Evolutionary conservation across 306 rosid species (phyloP).

Genomic region (Cicer bijugum): DNA sequence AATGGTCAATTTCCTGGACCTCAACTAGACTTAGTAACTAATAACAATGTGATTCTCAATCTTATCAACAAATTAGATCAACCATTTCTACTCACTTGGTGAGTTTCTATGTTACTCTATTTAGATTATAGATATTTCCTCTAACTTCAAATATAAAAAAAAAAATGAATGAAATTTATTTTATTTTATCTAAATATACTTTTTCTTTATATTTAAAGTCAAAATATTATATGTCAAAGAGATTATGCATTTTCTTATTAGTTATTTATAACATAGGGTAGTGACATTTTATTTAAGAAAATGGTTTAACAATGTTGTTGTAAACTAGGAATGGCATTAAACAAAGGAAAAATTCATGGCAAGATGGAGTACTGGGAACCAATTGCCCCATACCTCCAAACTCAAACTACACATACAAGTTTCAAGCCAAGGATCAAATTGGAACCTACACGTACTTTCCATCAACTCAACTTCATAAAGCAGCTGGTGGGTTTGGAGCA

Average conservation of each 20-base stretch:
- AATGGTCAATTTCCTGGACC: conserved; percentile 96
- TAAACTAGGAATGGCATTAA: conserved; percentile 87
- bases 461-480: conserved; percentile 81
- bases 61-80: conserved; percentile 87
- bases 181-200: too few species aligned
- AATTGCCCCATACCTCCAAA: conserved; percentile 89
- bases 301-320: conserved; percentile 29
- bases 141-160: too few species aligned
- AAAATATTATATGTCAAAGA: not conserved
- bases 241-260: not conserved
- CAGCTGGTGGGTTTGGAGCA: conserved; percentile 94
- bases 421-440: conserved; percentile 93
- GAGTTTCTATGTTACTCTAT: conserved; percentile 41
- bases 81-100: conserved; percentile 95
- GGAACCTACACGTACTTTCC: conserved; percentile 89
- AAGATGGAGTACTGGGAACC: conserved; percentile 95
- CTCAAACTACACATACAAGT: conserved; percentile 86
- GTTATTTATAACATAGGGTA: not conserved
- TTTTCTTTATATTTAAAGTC: too few species aligned
- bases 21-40: conserved; percentile 82
- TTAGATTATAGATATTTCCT: not conserved
- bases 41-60: conserved; percentile 83
- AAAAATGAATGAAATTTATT: too few species aligned
- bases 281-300: conserved; percentile 6
- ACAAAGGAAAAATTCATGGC: conserved; percentile 99